phyloP scores from a whole-genome alignment of 345 rosid species.

The Kernera saxatilis region DNA sequence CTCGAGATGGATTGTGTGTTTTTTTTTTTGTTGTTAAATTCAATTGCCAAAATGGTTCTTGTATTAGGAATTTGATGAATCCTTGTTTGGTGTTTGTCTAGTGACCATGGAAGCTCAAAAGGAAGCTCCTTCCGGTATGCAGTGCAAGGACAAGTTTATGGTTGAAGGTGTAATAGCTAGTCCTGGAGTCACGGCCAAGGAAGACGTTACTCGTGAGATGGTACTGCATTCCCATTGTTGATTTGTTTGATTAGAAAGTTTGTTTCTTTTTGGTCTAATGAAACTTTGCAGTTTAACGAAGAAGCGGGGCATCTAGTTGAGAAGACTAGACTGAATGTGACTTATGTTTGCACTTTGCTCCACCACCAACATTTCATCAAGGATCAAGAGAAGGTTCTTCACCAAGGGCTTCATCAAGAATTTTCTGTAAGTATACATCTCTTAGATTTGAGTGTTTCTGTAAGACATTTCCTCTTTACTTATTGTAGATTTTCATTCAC shows the following conservation, averaged over 20 bases:
- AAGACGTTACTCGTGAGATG: slow-evolving; percentile 63
- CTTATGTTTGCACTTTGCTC: slow-evolving; percentile 66
- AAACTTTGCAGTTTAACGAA: slow-evolving; percentile 53
- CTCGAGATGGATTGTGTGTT: neutral
- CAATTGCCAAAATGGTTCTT: neutral
- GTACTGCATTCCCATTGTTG: slow-evolving; percentile 29
- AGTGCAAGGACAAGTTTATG: slow-evolving; percentile 78
- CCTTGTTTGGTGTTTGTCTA: slow-evolving; percentile 17
- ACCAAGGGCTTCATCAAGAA: slow-evolving; percentile 54
- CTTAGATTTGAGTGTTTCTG: neutral
- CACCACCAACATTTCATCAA: slow-evolving; percentile 81
- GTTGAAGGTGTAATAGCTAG: slow-evolving; percentile 56
- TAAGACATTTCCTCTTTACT: neutral
- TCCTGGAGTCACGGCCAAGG: slow-evolving; percentile 50
- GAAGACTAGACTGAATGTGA: slow-evolving; percentile 63
- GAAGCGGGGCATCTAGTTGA: slow-evolving; percentile 49
- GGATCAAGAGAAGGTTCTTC: slow-evolving; percentile 79
- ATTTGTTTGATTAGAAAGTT: neutral
- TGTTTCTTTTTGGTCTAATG: neutral
- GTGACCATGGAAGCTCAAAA: slow-evolving; percentile 92
- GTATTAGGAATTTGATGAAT: neutral
- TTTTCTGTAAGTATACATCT: slow-evolving; percentile 38
- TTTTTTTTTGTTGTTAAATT: neutral
- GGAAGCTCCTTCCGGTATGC: slow-evolving; percentile 72
- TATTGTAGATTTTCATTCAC: neutral